Evolutionary conservation across 371 early-diverging fungal species (phyloP), one percentile per base, ranked within the genome.

Genomic region (Smittium mucronatum): DNA sequence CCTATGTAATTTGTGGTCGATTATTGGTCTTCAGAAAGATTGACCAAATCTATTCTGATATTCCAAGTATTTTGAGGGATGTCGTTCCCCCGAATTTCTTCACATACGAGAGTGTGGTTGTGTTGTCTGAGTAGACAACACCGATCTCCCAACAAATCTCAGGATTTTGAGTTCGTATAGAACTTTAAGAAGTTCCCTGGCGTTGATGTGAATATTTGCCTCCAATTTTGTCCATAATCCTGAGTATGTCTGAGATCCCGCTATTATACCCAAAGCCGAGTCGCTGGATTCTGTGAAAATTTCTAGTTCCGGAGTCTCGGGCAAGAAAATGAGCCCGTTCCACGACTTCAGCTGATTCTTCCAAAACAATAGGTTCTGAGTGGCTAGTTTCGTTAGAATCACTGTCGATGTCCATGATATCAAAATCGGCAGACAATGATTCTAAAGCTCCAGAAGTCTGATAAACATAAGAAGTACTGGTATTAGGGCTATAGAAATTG

Each of bases 401-500:
- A n/a, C n/a, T n/a, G n/a, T n/a, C n/a, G n/a, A n/a, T n/a, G n/a
- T 33, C 63, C 67, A 29, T 59, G 31, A 15, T 47, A 47, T 47
- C 47, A 15, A 15, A 8, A 47, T 47, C 25, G 47, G 25, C 25
- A 47, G 47, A 47, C 47, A 47, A 15, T 47, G 47, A 47, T 47
- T 47, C 47, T 47, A 15, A 8, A 47, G 25, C 25, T 47, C 47
- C 25, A 47, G 25, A 8, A 47, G 47, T 25, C 47, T 47, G 15
- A 8, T 47, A 25, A 47, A 25, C 47, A 47, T 47, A 25, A 47
- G 47, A 15, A 8, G 8, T 47, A 8, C 16, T 25, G 1, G 25
- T 21, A 17, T 2, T 26, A 69, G 32, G n/a, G 69, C 73, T 58
- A 63, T 36, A 2, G 34, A 29, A 0, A 72, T 26, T 21, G 73